Percentiles rank a stretch among this genome's conserved stretches.
phyloP scores from a whole-genome alignment of 352 stramenopile species.

The Saprolegnia diclina region DNA sequence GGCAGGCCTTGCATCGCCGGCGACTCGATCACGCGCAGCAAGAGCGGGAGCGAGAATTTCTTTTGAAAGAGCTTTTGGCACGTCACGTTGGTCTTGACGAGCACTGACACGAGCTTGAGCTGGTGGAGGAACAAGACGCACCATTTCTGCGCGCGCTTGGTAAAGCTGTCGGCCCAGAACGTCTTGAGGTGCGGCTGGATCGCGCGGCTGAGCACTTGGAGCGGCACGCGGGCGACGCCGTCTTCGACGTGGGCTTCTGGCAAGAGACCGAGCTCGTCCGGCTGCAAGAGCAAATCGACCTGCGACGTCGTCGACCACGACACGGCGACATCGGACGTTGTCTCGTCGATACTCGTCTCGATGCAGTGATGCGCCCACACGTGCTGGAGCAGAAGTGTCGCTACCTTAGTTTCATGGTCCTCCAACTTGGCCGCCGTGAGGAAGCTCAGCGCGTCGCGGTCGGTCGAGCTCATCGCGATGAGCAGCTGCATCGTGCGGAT shows the following conservation, averaged over 20 bases:
- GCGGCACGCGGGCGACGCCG: not conserved
- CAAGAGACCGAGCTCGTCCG: not conserved
- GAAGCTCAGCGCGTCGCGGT: not conserved
- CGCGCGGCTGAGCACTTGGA: not conserved
- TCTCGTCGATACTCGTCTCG: constrained; percentile 13
- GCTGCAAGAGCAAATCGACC: not conserved
- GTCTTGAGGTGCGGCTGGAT: not conserved
- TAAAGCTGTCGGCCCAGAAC: constrained; percentile 6
- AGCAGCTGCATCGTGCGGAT: constrained; percentile 22
- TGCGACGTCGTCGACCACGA: not conserved
- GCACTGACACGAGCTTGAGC: constrained; percentile 3
- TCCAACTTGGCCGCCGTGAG: constrained; percentile 18
- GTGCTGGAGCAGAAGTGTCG: constrained; percentile 6
- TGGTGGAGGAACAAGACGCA: constrained; percentile 22
- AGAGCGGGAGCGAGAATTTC: not conserved
- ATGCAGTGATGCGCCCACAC: not conserved
- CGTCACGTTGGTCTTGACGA: constrained; percentile 9
- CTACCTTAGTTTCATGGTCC: constrained; percentile 20
- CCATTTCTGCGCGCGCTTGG: not conserved
- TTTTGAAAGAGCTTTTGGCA: not conserved
- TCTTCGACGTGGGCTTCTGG: not conserved
- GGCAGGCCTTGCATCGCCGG: constrained; percentile 4
- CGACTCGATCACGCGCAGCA: constrained; percentile 12
- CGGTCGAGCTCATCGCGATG: constrained; percentile 15
- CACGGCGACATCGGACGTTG: not conserved